Conservation (phyloP, 1,284 basidiomycete species). For the Pholiota adiposa region DNA sequence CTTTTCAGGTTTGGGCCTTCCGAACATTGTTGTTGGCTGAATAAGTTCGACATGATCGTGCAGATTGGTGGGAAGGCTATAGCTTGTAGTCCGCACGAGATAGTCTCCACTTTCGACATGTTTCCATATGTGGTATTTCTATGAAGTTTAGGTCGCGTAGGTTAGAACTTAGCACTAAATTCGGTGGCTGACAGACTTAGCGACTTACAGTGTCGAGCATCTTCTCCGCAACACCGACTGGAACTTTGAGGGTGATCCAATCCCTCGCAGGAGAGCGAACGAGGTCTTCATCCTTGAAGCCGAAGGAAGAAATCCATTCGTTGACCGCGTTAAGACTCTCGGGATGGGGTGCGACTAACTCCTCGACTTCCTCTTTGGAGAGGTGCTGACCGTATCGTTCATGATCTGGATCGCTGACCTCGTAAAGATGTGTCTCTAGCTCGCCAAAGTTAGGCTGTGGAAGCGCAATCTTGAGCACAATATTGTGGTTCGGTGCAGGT, state of each 20-base stretch:
- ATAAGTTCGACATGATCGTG: conserved; percentile 71
- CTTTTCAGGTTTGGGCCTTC: conserved; percentile 49
- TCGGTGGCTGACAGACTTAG: too few species aligned
- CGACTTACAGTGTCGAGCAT: conserved; percentile 70
- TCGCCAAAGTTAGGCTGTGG: conserved; percentile 63
- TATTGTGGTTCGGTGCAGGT: conserved; percentile 50
- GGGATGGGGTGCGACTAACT: conserved; percentile 59
- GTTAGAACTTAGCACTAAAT: not conserved
- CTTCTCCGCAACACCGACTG: conserved; percentile 64
- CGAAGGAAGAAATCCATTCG: conserved; percentile 65
- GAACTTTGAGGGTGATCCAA: conserved; percentile 67
- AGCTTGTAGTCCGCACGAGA: conserved; percentile 69
- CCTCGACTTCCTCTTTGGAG: conserved; percentile 65
- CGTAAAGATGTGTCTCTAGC: conserved; percentile 65
- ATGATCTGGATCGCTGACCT: conserved; percentile 68
- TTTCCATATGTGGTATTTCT: conserved; percentile 69
- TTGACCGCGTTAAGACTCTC: conserved; percentile 58
- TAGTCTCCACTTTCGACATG: conserved; percentile 57
- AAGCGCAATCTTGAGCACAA: conserved; percentile 67
- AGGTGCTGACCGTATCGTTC: conserved; percentile 70
- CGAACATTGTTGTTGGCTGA: conserved; percentile 78
- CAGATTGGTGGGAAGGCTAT: conserved; percentile 67
- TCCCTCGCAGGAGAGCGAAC: conserved; percentile 65
- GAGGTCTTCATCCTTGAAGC: conserved; percentile 50
- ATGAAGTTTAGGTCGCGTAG: not conserved